A percentile compares a stretch with the other conserved stretches of the same genome.
Conservation (phyloP, 805 yeast genomes). For the Suhomyces pyralidae region DNA sequence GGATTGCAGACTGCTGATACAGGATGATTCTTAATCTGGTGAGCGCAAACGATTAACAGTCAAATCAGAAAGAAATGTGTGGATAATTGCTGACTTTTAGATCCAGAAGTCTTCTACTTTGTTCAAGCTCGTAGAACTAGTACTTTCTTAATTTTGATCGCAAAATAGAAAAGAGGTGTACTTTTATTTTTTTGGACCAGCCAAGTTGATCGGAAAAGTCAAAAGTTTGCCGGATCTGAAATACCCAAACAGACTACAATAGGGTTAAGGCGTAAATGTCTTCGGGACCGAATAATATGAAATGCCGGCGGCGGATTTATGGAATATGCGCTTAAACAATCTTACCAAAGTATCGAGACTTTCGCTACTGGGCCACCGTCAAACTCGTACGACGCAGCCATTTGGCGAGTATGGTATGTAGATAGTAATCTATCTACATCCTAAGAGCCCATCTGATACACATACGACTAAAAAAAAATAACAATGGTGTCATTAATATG, state of each 20-base stretch:
- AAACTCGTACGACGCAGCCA: too few species aligned
- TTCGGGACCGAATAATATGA: background rate
- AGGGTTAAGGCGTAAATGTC: background rate
- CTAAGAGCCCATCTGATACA: background rate
- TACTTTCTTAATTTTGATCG: background rate
- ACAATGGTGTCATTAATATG: too few species aligned
- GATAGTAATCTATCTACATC: background rate
- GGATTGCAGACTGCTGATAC: background rate
- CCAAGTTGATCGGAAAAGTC: background rate
- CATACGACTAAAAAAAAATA: too few species aligned
- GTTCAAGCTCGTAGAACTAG: background rate
- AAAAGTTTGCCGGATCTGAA: background rate
- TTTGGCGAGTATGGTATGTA: too few species aligned
- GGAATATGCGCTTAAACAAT: background rate
- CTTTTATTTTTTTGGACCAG: background rate
- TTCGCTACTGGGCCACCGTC: too few species aligned
- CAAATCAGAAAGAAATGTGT: background rate
- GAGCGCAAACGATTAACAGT: background rate
- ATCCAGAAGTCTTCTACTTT: background rate
- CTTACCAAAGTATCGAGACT: background rate
- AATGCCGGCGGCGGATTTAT: background rate
- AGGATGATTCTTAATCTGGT: background rate
- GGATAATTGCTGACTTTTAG: background rate
- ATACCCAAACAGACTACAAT: background rate
- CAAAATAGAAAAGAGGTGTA: background rate